A percentile compares a stretch with the other conserved stretches of the same genome.
Conservation (phyloP, 495 filamentous ascomycete genomes). For the Neurospora cerealis region DNA sequence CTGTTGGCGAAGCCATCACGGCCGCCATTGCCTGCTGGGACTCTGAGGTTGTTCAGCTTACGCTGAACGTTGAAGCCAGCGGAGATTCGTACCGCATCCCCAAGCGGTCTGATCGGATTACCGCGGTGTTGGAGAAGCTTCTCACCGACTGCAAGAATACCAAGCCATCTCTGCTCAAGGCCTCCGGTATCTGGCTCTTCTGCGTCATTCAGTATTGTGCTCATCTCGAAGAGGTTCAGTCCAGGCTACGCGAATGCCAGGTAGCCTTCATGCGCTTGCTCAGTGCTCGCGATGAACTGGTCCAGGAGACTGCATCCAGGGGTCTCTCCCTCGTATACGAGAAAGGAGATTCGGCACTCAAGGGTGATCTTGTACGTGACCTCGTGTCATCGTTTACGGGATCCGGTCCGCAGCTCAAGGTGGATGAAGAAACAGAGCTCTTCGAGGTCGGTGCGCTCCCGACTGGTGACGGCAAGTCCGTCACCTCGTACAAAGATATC, state of each 20-base stretch:
- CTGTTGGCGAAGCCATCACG: slow-evolving; percentile 75
- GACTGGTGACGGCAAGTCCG: slow-evolving; percentile 77
- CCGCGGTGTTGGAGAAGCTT: slow-evolving; percentile 52
- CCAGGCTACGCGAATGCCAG: slow-evolving; percentile 67
- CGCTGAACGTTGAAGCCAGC: slow-evolving; percentile 33
- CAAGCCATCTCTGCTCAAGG: slow-evolving; percentile 80
- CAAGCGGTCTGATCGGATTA: slow-evolving; percentile 40
- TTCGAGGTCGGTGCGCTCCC: slow-evolving; percentile 91
- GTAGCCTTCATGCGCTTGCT: slow-evolving; percentile 80
- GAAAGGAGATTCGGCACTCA: slow-evolving; percentile 70
- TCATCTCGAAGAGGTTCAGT: slow-evolving; percentile 58
- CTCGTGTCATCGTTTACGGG: slow-evolving; percentile 83
- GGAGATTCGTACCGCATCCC: slow-evolving; percentile 19
- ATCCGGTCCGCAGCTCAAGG: slow-evolving; percentile 58
- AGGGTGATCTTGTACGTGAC: slow-evolving; percentile 73
- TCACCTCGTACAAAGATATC: slow-evolving; percentile 94
- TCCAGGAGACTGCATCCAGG: slow-evolving; percentile 89
- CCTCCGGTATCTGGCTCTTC: slow-evolving; percentile 85
- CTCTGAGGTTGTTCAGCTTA: slow-evolving; percentile 40
- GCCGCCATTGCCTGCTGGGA: slow-evolving; percentile 72
- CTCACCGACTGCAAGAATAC: slow-evolving; percentile 65
- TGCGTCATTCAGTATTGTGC: slow-evolving; percentile 90
- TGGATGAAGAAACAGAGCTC: slow-evolving; percentile 79
- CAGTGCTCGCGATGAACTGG: slow-evolving; percentile 78
- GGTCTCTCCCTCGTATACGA: slow-evolving; percentile 87